Evolutionary conservation across 345 rosid genomes (phyloP), one percentile per base, ranked within the genome.

Genomic region (Syzygium aromaticum): DNA sequence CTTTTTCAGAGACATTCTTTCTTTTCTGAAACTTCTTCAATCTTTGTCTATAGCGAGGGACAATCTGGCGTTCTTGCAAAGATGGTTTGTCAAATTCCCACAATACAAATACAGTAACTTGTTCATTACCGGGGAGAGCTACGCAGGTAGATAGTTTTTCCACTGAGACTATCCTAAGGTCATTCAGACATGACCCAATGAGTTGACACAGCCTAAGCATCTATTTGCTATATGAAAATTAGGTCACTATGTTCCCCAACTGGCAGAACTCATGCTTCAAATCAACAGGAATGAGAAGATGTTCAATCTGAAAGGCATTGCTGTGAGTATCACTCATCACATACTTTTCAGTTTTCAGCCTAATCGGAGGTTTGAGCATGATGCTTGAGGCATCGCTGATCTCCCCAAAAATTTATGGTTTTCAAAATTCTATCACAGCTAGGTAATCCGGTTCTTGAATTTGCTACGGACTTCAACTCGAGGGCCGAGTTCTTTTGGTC

Each of bases 401-500:
- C 80, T 33, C 43, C 19, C 13, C 25, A 5, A 73, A 67, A 67
- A 64, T 7, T 80, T 49, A 23, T 25, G 33, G 52, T 27, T 84
- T 28, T 84, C 57, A 43, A 84, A n/a, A 21, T 63, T 80, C 27
- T 25, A 52, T 86, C 88, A 90, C 94, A 98, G 99, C 85, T 98
- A 87, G 99, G 99, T 21, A 98, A 95, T 91, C 99, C 99, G 25
- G 96, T 98, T 90, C 83, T 98, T 43, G 97, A 98, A 86, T 98
- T 95, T 84, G 92, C 95, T 2, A 96, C 97, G 3, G 99, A 98
- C 89, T 95, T 98, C 88, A 96, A 96, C 86, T 98, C 99, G 27
- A 89, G 98, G 89, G 99, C 99, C 27, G 99, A 95, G 91, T 98
- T 90, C 93, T 95, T 98, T 88, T 98, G 99, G 99, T 98, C 99